Percentiles rank a stretch among this genome's conserved stretches.
phyloP scores from a whole-genome alignment of 2,329 filamentous ascomycete genomes.

The Stachybotrys elegans region DNA sequence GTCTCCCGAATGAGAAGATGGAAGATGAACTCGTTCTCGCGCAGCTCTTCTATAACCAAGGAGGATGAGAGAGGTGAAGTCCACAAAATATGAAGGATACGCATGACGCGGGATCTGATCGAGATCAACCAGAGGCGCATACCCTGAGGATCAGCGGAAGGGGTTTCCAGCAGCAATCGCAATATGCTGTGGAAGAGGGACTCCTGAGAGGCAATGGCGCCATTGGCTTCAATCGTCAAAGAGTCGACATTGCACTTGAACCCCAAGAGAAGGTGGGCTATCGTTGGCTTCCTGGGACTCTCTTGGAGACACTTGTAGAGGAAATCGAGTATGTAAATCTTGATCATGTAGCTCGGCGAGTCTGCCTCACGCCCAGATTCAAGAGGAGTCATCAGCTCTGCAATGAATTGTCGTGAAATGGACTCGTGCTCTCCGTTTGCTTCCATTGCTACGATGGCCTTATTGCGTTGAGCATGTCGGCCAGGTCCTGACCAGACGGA shows the following conservation, averaged over 20 bases:
- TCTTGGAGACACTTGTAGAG: slow-evolving; percentile 74
- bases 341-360: slow-evolving; percentile 72
- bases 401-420: slow-evolving; percentile 69
- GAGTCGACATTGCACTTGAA: slow-evolving; percentile 72
- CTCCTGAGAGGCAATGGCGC: slow-evolving; percentile 64
- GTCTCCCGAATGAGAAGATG: slow-evolving; percentile 67
- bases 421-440: slow-evolving; percentile 72
- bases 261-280: slow-evolving; percentile 86
- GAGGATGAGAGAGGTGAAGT: slow-evolving; percentile 71
- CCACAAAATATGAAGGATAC: slow-evolving; percentile 78
- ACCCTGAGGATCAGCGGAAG: slow-evolving; percentile 54
- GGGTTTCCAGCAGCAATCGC: slow-evolving; percentile 64
- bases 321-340: slow-evolving; percentile 80
- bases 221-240: slow-evolving; percentile 61
- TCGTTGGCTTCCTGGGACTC: slow-evolving; percentile 71
- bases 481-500: slow-evolving; percentile 60
- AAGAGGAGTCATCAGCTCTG: slow-evolving; percentile 62
- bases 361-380: slow-evolving; percentile 68
- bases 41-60: slow-evolving; percentile 73
- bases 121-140: slow-evolving; percentile 65
- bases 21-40: slow-evolving; percentile 74
- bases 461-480: slow-evolving; percentile 65
- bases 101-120: slow-evolving; percentile 63
- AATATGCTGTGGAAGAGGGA: slow-evolving; percentile 84
- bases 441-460: slow-evolving; percentile 83